Evolutionary conservation across 2,329 filamentous ascomycete species (phyloP).

Genomic region (Fusarium nisikadoi): DNA sequence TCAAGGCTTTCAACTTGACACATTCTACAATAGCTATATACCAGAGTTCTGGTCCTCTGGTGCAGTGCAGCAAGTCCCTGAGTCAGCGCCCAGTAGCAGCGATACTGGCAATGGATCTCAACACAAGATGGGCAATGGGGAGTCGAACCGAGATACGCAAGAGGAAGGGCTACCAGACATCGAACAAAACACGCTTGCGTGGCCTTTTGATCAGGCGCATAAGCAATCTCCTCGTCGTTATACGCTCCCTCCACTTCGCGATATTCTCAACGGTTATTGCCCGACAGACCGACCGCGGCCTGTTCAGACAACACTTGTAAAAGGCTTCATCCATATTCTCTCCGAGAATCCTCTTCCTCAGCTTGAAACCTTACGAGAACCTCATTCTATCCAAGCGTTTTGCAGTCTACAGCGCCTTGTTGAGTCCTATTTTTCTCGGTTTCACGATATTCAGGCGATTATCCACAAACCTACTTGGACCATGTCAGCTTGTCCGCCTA

Average conservation of each 20-base stretch:
- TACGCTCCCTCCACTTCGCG: neutral
- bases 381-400: neutral
- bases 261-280: neutral
- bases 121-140: neutral
- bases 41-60: neutral
- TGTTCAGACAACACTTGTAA: neutral
- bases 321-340: neutral
- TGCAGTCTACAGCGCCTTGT: neutral
- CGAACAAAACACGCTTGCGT: neutral
- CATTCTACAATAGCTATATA: neutral
- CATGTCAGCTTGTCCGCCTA: neutral
- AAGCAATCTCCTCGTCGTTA: neutral
- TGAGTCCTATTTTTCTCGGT: neutral
- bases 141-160: neutral
- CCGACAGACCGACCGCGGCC: neutral
- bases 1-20: neutral
- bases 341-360: neutral
- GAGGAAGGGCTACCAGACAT: fast-evolving
- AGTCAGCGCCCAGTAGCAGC: fast-evolving
- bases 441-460: neutral
- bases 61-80: neutral
- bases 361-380: neutral
- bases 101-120: neutral
- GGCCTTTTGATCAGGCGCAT: constrained; percentile 2
- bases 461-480: neutral